Base-by-base conservation (phyloP, 1,284 basidiomycete species). In the Gymnopus androsaceus region DNA sequence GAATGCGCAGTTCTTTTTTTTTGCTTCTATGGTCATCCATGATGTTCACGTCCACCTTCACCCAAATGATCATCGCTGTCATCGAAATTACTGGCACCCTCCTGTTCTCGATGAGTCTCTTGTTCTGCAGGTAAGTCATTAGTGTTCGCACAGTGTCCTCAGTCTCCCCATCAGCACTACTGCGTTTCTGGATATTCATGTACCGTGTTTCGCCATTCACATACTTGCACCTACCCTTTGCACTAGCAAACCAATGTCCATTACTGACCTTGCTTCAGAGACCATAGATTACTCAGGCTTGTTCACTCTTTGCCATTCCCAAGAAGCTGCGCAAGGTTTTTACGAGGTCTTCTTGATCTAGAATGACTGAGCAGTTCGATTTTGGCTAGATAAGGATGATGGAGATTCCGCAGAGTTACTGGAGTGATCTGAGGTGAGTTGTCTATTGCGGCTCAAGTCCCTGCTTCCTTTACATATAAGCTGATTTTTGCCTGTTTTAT, bases 181-280 rank as follows among this genome's bases (percentile, higher is more conserved):
- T 90, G 7, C 82, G 83, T 3, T 90, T 87, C 83, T 91, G 88
- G 88, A 63, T 50, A 8, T 51, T 56, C 72, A 74, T 61, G 81
- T 86, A 92, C 71, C 80, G 79, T 48, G 69, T 90, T 4, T 89
- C 88, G 2, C 91, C 91, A 0, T 92, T 85, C 71, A 90, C 87
- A 7, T 88, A 87, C 64, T 72, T 87, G 40, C 77, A 84, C 47
- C 72, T n/a, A n/a, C n/a, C n/a, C n/a, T n/a, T n/a, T n/a, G n/a
- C n/a, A n/a, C 73, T 49, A 75, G 69, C 11, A n/a, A n/a, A n/a
- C n/a, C n/a, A n/a, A 56, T 78, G 40, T 54, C 77, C 3, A 72
- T 44, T 69, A 73, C 17, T 56, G 62, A 36, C 58, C 69, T 57
- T 51, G 64, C 34, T 66, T 60, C 63, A 30, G 54, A 57, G 6